Conservation (phyloP, 2,329 filamentous ascomycete genomes). For the Cercospora canescens region DNA sequence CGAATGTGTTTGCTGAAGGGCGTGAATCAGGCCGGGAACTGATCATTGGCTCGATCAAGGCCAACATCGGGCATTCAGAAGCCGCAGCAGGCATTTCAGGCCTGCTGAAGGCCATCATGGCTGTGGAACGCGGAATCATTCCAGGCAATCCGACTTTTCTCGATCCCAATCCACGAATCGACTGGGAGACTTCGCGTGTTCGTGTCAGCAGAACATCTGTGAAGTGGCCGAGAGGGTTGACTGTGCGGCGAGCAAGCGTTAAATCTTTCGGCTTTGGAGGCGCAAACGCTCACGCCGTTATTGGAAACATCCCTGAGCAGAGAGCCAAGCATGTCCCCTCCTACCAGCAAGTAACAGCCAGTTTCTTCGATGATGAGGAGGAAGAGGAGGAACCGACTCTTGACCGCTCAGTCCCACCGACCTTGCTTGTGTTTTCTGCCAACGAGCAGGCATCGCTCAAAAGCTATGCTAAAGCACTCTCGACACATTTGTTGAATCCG, state of each 20-base stretch:
- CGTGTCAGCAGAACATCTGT: slow-evolving; percentile 25
- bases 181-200: neutral
- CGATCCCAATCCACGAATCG: slow-evolving; percentile 24
- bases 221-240: slow-evolving; percentile 25
- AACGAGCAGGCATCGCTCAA: neutral
- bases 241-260: neutral
- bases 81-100: slow-evolving; percentile 16
- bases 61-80: slow-evolving; percentile 25
- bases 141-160: slow-evolving; percentile 27
- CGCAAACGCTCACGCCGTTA: slow-evolving; percentile 17
- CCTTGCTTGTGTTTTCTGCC: neutral
- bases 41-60: slow-evolving; percentile 26
- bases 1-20: slow-evolving; percentile 3
- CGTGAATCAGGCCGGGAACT: slow-evolving; percentile 1
- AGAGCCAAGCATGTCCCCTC: neutral
- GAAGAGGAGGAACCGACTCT: neutral
- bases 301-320: neutral
- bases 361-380: neutral
- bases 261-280: slow-evolving; percentile 31
- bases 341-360: neutral
- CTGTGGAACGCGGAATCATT: slow-evolving; percentile 29
- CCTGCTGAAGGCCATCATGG: slow-evolving; percentile 23
- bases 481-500: neutral
- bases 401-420: neutral
- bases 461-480: neutral